These are phyloP conservation scores for Sanghuangporus weigelae DNA, from an alignment of 1,284 basidiomycete species.

Conservation along the genomic window DNA sequence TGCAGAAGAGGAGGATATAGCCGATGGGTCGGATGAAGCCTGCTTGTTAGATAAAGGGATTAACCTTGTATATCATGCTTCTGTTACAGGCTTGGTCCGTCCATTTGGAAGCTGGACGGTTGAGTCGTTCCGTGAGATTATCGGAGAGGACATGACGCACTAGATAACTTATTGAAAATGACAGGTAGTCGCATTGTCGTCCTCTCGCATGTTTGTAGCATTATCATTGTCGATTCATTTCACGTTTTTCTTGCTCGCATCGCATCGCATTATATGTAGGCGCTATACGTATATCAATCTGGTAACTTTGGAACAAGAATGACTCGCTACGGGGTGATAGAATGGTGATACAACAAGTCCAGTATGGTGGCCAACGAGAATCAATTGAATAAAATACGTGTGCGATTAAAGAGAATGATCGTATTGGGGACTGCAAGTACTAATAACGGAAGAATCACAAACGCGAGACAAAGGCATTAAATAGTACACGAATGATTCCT, in stretches of 20 bases:
- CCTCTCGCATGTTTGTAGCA: background rate
- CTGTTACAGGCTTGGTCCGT: slow-evolving; percentile 4
- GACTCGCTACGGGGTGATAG: too few species aligned
- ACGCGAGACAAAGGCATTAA: too few species aligned
- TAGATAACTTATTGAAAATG: background rate
- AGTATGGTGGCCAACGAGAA: too few species aligned
- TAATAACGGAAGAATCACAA: too few species aligned
- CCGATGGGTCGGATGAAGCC: background rate
- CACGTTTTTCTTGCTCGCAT: background rate
- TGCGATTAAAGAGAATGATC: too few species aligned
- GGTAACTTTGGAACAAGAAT: too few species aligned
- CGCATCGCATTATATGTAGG: background rate
- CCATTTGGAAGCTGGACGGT: slow-evolving; percentile 14
- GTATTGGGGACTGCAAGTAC: too few species aligned
- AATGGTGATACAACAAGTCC: too few species aligned
- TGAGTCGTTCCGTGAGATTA: slow-evolving; percentile 13
- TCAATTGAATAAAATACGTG: too few species aligned
- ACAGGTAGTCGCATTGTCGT: background rate
- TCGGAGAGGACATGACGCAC: slow-evolving; percentile 9
- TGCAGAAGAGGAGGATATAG: background rate
- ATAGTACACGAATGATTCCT: too few species aligned
- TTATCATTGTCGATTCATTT: background rate
- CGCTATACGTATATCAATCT: too few species aligned
- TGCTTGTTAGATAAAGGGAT: slow-evolving; percentile 7
- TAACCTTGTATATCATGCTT: slow-evolving; percentile 12